Evolutionary conservation across 495 filamentous ascomycete genomes (phyloP), one percentile per base, ranked within the genome.

Genomic region (Penicillium ochrochloron): DNA sequence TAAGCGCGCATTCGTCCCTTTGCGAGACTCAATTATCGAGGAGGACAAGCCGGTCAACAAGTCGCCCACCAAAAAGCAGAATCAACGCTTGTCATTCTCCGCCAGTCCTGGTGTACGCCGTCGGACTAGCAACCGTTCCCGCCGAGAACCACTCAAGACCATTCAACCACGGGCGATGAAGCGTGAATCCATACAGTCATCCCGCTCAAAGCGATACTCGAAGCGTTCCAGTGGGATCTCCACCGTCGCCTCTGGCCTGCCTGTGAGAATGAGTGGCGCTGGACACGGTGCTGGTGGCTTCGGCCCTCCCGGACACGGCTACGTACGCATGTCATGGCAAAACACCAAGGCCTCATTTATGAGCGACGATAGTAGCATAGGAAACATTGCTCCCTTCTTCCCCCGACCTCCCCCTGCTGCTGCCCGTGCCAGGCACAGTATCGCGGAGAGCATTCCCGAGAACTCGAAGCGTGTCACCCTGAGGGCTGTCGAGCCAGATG

Each of bases 221-320:
- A 81, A 73, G 60, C 77, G 80, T 9, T 78, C 80, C 0, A 83
- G 82, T 61, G 80, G 80, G 2, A 78, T 81, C 31, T 78, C 75
- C 5, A 71, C 73, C 23, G 66, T 78, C 53, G 75, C 76, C 31
- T 69, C 79, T 31, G 75, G 76, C 10, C 60, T 81, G 11, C 78
- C 79, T 2, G 71, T 78, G 3, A 68, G 80, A 57, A 69, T 79
- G 23, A 81, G 79, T 60, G 82, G 81, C 21, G 77, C 81, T 31
- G 81, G 81, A 1, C 82, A 83, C 66, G 81, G 81, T 11, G 78
- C 79, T n/a, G 81, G 80, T 57, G 79, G 78, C 11, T 78, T 80
- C 53, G 82, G 82, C 19, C 81, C 80, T 42, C 75, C 76, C 4
- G 79, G 78, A 33, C 78, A 76, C 54, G 80, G 80, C 12, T 61